Conservation (phyloP, 305 asterid species). For the Solanum chacoense region DNA sequence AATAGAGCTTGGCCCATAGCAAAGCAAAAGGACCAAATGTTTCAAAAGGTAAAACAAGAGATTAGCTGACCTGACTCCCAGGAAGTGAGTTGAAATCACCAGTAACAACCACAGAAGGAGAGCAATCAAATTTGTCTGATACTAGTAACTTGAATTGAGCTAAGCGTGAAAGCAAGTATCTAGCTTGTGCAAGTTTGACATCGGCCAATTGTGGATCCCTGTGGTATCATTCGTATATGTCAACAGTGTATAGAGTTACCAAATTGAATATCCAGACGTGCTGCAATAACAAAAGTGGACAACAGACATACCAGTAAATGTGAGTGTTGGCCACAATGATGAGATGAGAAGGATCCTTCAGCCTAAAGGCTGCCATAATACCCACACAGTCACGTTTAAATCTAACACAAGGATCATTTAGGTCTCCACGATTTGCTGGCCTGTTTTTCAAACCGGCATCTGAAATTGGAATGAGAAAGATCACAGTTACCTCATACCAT, state of each 20-base stretch:
- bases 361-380: slow-evolving; percentile 72
- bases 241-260: not conserved
- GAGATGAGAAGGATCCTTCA: slow-evolving; percentile 41
- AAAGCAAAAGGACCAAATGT: not conserved
- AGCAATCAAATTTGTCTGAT: slow-evolving; percentile 44
- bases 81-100: slow-evolving; percentile 91
- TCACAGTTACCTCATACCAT: not conserved
- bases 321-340: slow-evolving; percentile 77
- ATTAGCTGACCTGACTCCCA: slow-evolving; percentile 52
- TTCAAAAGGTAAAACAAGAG: not conserved
- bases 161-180: slow-evolving; percentile 67
- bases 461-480: slow-evolving; percentile 14
- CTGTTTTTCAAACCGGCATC: slow-evolving; percentile 21
- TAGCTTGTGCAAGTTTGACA: slow-evolving; percentile 84
- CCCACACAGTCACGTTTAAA: slow-evolving; percentile 95
- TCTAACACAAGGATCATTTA: slow-evolving; percentile 68
- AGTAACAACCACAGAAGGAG: slow-evolving; percentile 52
- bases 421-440: slow-evolving; percentile 44
- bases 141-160: slow-evolving; percentile 47
- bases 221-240: slow-evolving; percentile 10
- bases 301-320: slow-evolving; percentile 54
- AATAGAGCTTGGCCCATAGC: not conserved
- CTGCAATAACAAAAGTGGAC: not conserved
- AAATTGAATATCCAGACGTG: not conserved
- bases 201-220: slow-evolving; percentile 91